Evolutionary conservation across 805 yeast genomes (phyloP), one percentile per base, ranked within the genome.

Genomic region (Kazachstania taianensis): DNA sequence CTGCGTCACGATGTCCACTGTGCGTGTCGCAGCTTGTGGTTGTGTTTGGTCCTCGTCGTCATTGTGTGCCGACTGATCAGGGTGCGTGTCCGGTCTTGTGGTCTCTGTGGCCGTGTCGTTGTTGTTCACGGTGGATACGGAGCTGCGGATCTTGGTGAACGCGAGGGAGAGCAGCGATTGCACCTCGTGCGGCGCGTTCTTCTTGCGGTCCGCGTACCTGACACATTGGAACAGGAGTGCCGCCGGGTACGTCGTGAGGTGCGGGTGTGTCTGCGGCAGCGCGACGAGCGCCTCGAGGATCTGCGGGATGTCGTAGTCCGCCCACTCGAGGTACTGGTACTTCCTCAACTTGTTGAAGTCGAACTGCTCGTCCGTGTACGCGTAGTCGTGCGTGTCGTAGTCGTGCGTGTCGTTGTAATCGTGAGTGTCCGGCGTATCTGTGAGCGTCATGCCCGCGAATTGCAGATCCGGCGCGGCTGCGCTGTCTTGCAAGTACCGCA

Each of bases 251-350:
- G 66, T 57, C 0, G 66, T 61, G 25, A 59, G 57, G 29, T 64
- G 66, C 6, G 70, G 67, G 43, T 72, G 70, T 33, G 64, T 59
- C 16, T 75, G 75, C 8, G 80, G 79, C 49, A 71, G 69, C n/a
- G 65, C 63, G 16, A 83, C 57, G 13, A 87, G 73, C 34, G 72
- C 59, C 38, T 70, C 66, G 18, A 86, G 64, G 30, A 87, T 75
- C 49, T 81, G 86, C 0, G 94, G 94, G 22, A 82, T 76, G 17
- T 64, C 67, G 44, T 73, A 66, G 49, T 80, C 86, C 13, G 72
- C 63, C 46, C 77, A 78, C 43, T 70, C 71, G 32, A 81, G 64
- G 48, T 58, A 80, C 53, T 80, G 82, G 29, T 73, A 75, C 12
- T 73, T 71, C 4, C 70, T 35, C 10, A 78, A 53, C 40, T 62